Conservation (phyloP, 2,329 filamentous ascomycete species). For the Esteya vermicola region DNA sequence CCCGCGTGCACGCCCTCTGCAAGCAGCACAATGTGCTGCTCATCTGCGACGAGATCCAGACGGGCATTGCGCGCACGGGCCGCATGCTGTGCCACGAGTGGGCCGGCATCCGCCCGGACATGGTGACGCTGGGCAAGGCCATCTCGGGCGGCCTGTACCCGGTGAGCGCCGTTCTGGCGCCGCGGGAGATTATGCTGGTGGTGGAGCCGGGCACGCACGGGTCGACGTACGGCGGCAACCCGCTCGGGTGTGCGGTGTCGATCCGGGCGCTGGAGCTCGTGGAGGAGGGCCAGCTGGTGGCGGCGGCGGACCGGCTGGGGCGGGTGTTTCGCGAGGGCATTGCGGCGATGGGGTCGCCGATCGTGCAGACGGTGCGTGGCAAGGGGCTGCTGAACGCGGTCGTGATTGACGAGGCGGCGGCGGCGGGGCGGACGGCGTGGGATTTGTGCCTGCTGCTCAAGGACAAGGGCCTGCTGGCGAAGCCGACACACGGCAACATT, state of each 20-base stretch:
- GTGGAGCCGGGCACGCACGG: constrained; percentile 94
- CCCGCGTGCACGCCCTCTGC: constrained; percentile 68
- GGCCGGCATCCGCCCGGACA: constrained; percentile 87
- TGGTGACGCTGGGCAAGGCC: constrained; percentile 90
- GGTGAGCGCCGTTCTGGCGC: constrained; percentile 82
- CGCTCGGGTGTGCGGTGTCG: constrained; percentile 85
- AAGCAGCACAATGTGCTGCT: constrained; percentile 90
- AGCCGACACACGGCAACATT: constrained; percentile 97
- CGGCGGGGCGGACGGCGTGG: constrained; percentile 81
- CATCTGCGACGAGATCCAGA: constrained; percentile 98
- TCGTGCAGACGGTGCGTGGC: constrained; percentile 73
- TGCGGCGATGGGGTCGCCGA: constrained; percentile 57
- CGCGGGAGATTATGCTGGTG: constrained; percentile 86
- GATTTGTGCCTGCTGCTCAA: constrained; percentile 93
- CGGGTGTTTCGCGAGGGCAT: constrained; percentile 72
- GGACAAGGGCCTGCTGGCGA: constrained; percentile 86
- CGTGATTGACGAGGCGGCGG: constrained; percentile 81
- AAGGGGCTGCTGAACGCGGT: constrained; percentile 94
- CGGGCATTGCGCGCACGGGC: constrained; percentile 87
- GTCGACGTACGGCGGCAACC: constrained; percentile 97
- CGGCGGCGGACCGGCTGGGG: constrained; percentile 68
- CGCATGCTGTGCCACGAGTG: constrained; percentile 90
- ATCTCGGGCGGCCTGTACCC: constrained; percentile 98
- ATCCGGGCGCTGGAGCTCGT: constrained; percentile 91
- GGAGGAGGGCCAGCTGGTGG: constrained; percentile 77